These are phyloP conservation scores for Daldinia sp. DNA, from an alignment of 2,329 filamentous ascomycete genomes.

Conservation along the genomic window DNA sequence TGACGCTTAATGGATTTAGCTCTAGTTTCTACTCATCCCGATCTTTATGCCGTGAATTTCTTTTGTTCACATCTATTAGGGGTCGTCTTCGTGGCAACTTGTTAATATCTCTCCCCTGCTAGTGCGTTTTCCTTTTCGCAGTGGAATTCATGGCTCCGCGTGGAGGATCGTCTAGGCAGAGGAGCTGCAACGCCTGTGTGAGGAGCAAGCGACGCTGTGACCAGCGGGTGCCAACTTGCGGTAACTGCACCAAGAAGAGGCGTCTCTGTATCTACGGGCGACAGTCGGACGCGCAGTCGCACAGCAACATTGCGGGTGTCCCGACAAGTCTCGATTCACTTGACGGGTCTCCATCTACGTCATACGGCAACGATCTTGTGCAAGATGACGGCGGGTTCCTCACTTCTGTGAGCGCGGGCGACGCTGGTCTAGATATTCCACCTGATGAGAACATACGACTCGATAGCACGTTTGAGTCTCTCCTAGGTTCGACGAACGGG, in stretches of 20 bases:
- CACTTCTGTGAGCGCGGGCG: constrained; percentile 7
- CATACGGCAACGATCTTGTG: constrained; percentile 14
- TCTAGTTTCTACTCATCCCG: background rate
- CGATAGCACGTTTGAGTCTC: constrained; percentile 23
- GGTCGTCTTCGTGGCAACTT: background rate
- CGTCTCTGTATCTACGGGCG: constrained; percentile 52
- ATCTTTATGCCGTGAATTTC: background rate
- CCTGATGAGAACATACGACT: constrained; percentile 22
- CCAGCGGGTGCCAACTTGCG: constrained; percentile 54
- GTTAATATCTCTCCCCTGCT: background rate
- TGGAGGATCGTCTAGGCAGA: constrained; percentile 53
- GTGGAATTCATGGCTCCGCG: constrained; percentile 22
- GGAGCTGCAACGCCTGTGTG: constrained; percentile 60
- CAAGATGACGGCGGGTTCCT: constrained; percentile 10
- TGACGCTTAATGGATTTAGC: background rate
- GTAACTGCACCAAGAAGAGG: constrained; percentile 53
- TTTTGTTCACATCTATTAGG: background rate
- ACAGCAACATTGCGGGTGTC: constrained; percentile 42
- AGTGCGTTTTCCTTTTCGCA: background rate
- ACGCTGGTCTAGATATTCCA: constrained; percentile 7
- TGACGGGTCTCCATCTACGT: constrained; percentile 47
- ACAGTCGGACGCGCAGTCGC: constrained; percentile 8
- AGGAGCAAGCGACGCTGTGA: constrained; percentile 58
- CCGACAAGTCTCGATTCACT: constrained; percentile 43
- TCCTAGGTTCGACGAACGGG: constrained; percentile 23